These are phyloP conservation scores for Lactarius sp. DNA, from an alignment of 768 basidiomycete species.

Conservation along the genomic window DNA sequence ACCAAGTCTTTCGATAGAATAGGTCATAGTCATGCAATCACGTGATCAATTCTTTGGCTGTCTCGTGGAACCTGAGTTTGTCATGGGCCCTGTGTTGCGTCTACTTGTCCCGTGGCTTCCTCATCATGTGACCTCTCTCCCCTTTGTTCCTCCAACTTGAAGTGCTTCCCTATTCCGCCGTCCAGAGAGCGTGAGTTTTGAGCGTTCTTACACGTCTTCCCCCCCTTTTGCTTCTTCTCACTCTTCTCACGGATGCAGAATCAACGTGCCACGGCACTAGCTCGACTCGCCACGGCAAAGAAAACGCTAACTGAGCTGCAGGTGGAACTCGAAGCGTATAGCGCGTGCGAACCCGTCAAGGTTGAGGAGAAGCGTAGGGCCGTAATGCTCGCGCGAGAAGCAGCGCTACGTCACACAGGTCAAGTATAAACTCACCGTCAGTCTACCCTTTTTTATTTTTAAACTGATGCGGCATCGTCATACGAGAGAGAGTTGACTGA, in stretches of 20 bases:
- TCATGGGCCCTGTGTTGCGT: too few relatives aligned
- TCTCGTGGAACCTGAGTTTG: too few relatives aligned
- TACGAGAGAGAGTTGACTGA: background rate
- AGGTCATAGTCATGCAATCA: too few relatives aligned
- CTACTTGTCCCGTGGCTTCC: too few relatives aligned
- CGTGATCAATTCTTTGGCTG: too few relatives aligned
- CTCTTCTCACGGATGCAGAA: conserved; percentile 38
- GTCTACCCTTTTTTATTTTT: background rate
- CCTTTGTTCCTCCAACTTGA: too few relatives aligned
- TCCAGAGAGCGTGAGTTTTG: too few relatives aligned
- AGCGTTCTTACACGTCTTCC: too few relatives aligned
- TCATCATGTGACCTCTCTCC: too few relatives aligned
- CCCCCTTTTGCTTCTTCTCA: background rate
- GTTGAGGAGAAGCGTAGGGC: conserved; percentile 74
- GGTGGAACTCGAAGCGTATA: conserved; percentile 69
- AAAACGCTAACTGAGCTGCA: conserved; percentile 49
- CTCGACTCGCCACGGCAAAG: conserved; percentile 44
- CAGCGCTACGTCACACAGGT: conserved; percentile 88
- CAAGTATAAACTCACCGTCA: background rate
- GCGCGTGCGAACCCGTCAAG: conserved; percentile 78
- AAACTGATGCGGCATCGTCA: background rate
- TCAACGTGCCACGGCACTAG: conserved; percentile 49
- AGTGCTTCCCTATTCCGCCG: too few relatives aligned
- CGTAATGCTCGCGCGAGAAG: conserved; percentile 73
- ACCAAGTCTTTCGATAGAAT: too few relatives aligned